phyloP scores from a whole-genome alignment of 202 grass and related monocot genomes.

The Dendrocalamus latiflorus region DNA sequence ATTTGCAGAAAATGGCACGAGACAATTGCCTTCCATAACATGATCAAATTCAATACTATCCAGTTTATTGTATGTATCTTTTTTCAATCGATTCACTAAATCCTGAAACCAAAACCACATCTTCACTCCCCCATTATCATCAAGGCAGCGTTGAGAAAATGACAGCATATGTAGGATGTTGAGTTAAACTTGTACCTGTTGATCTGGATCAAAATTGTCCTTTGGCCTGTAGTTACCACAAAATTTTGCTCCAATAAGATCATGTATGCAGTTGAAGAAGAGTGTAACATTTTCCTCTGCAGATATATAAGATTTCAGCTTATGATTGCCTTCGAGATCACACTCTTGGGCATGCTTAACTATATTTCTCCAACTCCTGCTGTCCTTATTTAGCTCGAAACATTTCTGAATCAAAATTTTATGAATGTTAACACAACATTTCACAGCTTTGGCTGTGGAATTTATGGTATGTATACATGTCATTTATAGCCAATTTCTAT shows the following conservation, averaged over 20 bases:
- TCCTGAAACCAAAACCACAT: too few species aligned
- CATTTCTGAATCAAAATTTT: not conserved
- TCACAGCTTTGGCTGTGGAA: not conserved
- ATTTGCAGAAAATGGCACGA: too few species aligned
- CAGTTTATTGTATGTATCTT: too few species aligned
- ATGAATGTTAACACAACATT: not conserved
- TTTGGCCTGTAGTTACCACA: not conserved
- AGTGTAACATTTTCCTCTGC: not conserved
- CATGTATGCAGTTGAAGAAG: not conserved
- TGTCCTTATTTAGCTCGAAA: not conserved
- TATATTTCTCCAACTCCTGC: not conserved
- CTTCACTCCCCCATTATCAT: too few species aligned
- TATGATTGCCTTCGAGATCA: not conserved
- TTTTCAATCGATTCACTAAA: too few species aligned
- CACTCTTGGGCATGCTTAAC: not conserved
- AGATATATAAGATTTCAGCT: not conserved
- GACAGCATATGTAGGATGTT: not conserved
- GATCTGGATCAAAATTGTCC: not conserved
- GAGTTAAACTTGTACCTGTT: not conserved
- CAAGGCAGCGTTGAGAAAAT: too few species aligned
- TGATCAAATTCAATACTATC: too few species aligned
- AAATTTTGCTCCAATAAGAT: conserved; percentile 10
- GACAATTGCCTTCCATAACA: too few species aligned
- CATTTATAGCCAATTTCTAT: not conserved
- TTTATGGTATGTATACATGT: not conserved